Base-by-base conservation (phyloP, 441 rosid species). In the Gossypium laxum region DNA sequence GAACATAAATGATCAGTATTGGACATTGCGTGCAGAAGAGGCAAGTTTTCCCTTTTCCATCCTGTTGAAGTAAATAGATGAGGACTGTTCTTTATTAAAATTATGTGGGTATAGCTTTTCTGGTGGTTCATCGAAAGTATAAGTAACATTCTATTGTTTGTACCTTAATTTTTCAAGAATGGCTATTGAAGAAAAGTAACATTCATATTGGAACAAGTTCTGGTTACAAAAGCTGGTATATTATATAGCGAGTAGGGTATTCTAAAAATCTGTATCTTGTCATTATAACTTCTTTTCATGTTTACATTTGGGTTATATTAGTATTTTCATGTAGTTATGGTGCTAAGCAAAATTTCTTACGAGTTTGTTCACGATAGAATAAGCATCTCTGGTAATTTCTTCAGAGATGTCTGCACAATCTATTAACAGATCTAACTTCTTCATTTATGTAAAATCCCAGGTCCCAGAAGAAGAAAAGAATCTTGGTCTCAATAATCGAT, bases 381-480 rank as follows among this genome's bases (percentile, higher is more conserved):
- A 21, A 17, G 26, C 14, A 15, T 61, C n/a, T 61, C 26, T 32
- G 26, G 3, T 61, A 0, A 14, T 30, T 32, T 32, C 52, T 10
- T 32, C 8, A 32, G 18, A 7, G 24, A 19, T 63, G 17, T 41
- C 5, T 63, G 18, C 52, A 50, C 3, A 12, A 67, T 48, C 38
- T 26, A 47, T 34, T 21, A 50, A 30, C 17, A 62, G 28, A 17
- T 17, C 67, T 28, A 10, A 63, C 56, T 67, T 67, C 45, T 10
- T 41, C 59, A 38, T 68, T 43, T 60, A 43, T 71, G 1, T 75
- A 63, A n/a, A 59, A 66, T 45, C 32, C 72, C 85, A 94, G 99
- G 82, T 94, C 55, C 98, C 99, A 3, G 99, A 92, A 21, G 99
- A 92, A 78, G 98, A 94, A 86, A 94, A 92, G 82, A 84, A 85